phyloP scores from a whole-genome alignment of 1,284 basidiomycete genomes.

The Stygiomarasmius scandens region DNA sequence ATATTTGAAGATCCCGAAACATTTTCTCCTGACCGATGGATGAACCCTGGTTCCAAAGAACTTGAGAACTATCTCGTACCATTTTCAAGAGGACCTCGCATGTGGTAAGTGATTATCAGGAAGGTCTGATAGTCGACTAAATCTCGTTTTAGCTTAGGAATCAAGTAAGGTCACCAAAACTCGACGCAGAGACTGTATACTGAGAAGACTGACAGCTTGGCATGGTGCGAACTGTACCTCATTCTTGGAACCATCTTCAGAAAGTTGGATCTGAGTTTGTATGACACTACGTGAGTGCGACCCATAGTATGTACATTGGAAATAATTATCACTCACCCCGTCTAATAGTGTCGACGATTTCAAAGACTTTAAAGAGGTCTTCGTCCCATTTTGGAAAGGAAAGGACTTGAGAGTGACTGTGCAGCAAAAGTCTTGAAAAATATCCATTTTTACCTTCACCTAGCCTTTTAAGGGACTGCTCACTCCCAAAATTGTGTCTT shows the following conservation, averaged over 20 bases:
- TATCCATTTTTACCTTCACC: too few relatives aligned
- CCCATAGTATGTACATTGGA: neutral
- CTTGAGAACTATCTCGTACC: slow-evolving; percentile 30
- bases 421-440: too few relatives aligned
- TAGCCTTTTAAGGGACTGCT: too few relatives aligned
- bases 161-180: neutral
- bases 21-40: slow-evolving; percentile 32
- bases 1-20: slow-evolving; percentile 25
- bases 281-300: slow-evolving; percentile 7
- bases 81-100: slow-evolving; percentile 36
- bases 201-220: slow-evolving; percentile 26
- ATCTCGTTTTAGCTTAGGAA: neutral
- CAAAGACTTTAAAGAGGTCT: neutral
- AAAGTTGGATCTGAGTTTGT: slow-evolving; percentile 24
- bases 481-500: too few relatives aligned
- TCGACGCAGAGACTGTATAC: neutral
- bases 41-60: slow-evolving; percentile 21
- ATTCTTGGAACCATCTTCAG: slow-evolving; percentile 28
- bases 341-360: neutral
- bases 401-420: neutral
- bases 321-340: neutral
- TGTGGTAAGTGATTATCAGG: slow-evolving; percentile 22
- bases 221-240: slow-evolving; percentile 31
- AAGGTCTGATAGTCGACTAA: neutral
- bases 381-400: neutral